These are phyloP conservation scores for Neurospora sp. DNA, from an alignment of 495 filamentous ascomycete genomes.

Conservation along the genomic window DNA sequence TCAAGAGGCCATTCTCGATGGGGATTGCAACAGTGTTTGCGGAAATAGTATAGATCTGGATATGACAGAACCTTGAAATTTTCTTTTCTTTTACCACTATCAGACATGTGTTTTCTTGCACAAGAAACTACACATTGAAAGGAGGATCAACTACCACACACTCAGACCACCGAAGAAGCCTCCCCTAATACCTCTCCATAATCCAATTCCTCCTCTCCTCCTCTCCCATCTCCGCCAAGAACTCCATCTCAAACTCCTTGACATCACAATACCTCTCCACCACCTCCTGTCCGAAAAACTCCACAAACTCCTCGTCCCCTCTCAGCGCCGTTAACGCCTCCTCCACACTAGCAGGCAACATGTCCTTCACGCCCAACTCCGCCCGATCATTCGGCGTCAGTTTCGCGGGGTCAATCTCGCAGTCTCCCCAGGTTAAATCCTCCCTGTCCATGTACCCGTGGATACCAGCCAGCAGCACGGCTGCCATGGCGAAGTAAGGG, in stretches of 20 bases:
- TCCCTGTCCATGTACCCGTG: conserved; percentile 43
- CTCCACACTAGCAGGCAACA: conserved; percentile 42
- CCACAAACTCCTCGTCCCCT: conserved; percentile 31
- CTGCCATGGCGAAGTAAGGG: conserved; percentile 57
- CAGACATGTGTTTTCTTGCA: background rate
- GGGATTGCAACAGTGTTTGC: too few species aligned
- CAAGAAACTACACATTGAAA: background rate
- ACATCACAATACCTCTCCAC: conserved; percentile 50
- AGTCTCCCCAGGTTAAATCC: conserved; percentile 46
- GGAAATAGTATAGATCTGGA: too few species aligned
- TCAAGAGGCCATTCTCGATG: too few species aligned
- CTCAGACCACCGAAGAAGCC: background rate
- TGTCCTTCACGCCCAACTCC: conserved; percentile 41
- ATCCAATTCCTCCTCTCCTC: conserved; percentile 46
- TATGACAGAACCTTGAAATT: too few species aligned
- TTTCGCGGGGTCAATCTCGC: conserved; percentile 42
- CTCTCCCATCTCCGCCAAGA: conserved; percentile 33
- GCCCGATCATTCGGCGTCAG: conserved; percentile 39
- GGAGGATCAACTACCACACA: too few species aligned
- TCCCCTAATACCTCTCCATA: conserved; percentile 45
- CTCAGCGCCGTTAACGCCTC: conserved; percentile 43
- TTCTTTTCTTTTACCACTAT: background rate
- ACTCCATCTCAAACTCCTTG: conserved; percentile 46
- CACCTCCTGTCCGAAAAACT: conserved; percentile 39
- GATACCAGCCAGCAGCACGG: conserved; percentile 55